These are phyloP conservation scores for Amniculicola lignicola DNA, from an alignment of 495 filamentous ascomycete genomes.

Conservation along the genomic window DNA sequence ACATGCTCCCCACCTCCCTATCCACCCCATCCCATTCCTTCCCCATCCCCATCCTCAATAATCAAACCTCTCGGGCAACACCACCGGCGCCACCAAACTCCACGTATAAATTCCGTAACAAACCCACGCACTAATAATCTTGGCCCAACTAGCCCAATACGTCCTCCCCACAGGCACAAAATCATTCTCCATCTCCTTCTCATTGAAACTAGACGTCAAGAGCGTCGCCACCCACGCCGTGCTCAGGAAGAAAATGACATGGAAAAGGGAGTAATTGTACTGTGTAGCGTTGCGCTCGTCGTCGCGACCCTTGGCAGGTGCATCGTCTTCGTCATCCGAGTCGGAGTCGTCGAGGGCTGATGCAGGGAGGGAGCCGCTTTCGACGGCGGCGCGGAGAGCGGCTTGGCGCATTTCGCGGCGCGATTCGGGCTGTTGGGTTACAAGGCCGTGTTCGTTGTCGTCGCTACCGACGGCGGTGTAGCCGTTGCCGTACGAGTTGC, in stretches of 20 bases:
- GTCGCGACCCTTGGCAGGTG: constrained; percentile 58
- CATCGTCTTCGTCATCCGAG: constrained; percentile 51
- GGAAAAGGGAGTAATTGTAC: constrained; percentile 96
- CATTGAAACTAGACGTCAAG: constrained; percentile 73
- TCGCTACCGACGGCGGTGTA: constrained; percentile 61
- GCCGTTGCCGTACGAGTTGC: constrained; percentile 44
- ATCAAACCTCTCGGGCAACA: constrained; percentile 84
- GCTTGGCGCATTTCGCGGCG: constrained; percentile 90
- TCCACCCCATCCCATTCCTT: not conserved
- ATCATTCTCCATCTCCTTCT: constrained; percentile 56
- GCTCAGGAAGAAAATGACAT: constrained; percentile 94
- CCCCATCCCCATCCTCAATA: constrained; percentile 36
- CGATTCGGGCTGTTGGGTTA: constrained; percentile 77
- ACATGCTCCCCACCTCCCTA: too few species aligned
- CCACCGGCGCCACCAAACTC: constrained; percentile 82
- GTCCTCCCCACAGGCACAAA: constrained; percentile 92
- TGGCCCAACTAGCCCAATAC: constrained; percentile 98
- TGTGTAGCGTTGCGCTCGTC: constrained; percentile 87
- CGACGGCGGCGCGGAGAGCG: constrained; percentile 86
- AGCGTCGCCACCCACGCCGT: constrained; percentile 95
- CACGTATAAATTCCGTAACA: constrained; percentile 93
- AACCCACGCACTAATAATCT: constrained; percentile 96
- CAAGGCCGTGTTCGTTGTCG: constrained; percentile 76
- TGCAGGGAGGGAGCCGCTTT: constrained; percentile 84
- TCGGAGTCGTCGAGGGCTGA: constrained; percentile 83